Percentiles rank a stretch among this genome's conserved stretches.
phyloP scores from a whole-genome alignment of 805 yeast genomes.

The Yamadazyma philogaea region DNA sequence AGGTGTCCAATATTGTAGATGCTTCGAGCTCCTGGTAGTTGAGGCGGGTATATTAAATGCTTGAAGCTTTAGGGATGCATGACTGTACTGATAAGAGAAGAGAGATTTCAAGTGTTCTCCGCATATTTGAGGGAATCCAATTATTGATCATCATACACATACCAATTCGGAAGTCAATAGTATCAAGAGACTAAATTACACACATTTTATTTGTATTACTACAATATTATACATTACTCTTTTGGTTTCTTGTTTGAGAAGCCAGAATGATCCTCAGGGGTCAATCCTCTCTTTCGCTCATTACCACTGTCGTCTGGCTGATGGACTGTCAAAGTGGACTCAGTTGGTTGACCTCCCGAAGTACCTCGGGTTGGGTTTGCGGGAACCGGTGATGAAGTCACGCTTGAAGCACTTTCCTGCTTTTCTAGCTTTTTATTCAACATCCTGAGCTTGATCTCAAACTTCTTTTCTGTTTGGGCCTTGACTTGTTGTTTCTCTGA shows the following conservation, averaged over 20 bases:
- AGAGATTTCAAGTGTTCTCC: no score
- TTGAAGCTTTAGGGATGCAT: no score
- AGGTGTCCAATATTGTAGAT: no score
- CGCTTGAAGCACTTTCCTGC: constrained; percentile 27
- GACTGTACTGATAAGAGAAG: no score
- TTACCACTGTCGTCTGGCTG: constrained; percentile 18
- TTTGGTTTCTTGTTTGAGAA: constrained; percentile 19
- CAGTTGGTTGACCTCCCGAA: constrained; percentile 12
- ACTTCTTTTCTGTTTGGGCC: constrained; percentile 53
- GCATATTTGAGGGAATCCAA: no score
- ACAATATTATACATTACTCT: constrained; percentile 12
- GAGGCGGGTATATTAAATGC: no score
- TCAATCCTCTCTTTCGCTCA: constrained; percentile 18
- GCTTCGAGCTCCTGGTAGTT: no score
- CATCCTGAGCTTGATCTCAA: constrained; percentile 56
- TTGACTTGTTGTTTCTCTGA: constrained; percentile 40
- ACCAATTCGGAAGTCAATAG: constrained; percentile 1
- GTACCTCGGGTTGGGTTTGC: background rate
- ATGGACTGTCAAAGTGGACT: constrained; percentile 31
- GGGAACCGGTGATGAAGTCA: background rate
- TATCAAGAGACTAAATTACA: no score
- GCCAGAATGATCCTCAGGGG: constrained; percentile 5
- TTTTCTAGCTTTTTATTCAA: constrained; percentile 53
- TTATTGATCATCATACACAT: no score
- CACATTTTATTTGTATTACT: background rate